These are phyloP conservation scores for Eutrema yunnanense DNA, from an alignment of 345 rosid genomes.

Conservation along the genomic window DNA sequence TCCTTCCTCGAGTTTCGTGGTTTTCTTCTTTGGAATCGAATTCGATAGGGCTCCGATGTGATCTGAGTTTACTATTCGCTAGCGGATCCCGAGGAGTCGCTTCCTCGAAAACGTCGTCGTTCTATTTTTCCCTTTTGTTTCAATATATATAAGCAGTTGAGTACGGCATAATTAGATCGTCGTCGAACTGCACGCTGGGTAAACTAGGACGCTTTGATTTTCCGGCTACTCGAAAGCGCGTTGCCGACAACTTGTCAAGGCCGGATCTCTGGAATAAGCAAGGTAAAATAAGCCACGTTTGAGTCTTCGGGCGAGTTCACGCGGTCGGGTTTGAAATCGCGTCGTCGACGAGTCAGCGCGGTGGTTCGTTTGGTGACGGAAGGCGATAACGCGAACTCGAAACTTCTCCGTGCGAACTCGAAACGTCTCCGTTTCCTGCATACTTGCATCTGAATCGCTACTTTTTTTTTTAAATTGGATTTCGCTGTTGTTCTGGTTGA, in stretches of 20 bases:
- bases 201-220: not conserved
- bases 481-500: not conserved
- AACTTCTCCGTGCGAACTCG: not conserved
- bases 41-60: constrained; percentile 15
- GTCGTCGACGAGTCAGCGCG: not conserved
- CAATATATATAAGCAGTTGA: not conserved
- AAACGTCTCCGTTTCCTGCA: not conserved
- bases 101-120: constrained; percentile 21
- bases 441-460: constrained; percentile 1
- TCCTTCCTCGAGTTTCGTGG: not conserved
- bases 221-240: constrained; percentile 10
- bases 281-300: constrained; percentile 6
- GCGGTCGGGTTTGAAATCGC: constrained; percentile 3
- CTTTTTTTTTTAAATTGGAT: not conserved
- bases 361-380: constrained; percentile 4
- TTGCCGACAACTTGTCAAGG: constrained; percentile 17
- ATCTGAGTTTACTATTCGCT: constrained; percentile 19
- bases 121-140: not conserved
- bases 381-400: not conserved
- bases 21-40: not conserved
- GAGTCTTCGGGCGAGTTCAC: not conserved
- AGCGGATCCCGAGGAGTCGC: constrained; percentile 17
- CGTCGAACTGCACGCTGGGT: not conserved
- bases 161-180: constrained; percentile 12
- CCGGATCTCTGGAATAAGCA: not conserved